Base-by-base conservation (phyloP, 495 filamentous ascomycete genomes). In the Talaromyces liani region DNA sequence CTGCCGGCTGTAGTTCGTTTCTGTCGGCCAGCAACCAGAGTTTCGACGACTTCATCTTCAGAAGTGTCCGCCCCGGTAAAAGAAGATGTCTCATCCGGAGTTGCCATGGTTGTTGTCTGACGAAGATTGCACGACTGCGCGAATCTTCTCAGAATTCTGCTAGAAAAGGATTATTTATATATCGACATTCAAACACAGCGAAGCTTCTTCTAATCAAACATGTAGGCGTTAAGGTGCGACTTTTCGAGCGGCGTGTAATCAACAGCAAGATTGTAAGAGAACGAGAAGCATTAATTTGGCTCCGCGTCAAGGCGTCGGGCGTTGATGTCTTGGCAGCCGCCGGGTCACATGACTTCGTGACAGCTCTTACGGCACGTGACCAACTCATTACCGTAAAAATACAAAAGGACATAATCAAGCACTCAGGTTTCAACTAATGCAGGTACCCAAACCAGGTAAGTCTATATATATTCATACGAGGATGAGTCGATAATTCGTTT, bases 1-100 rank as follows among this genome's bases (percentile, higher is more conserved):
- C 88, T 92, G 56, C 93, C 93, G 20, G 93, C 93, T 0, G 91
- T 97, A 34, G 86, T 87, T 70, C 93, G 90, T 72, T 88, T 90
- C 61, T 83, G 83, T 66, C 93, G 87, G 54, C 90, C 87, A 41
- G 86, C 85, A 57, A 89, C 87, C 68, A 97, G 82, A 70, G 89
- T 88, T 75, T 95, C 89, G 59, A 91, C 77, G 1, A 69, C 68
- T n/a, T 68, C 65, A 45, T 74, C 77, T 24, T 77, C 74, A 45
- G 75, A 70, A 4, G 72, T 73, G 34, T 73, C 72, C 54, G 71
- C 71, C 25, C 67, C 71, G 18, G 74, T 68, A 14, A 47, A 45
- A 4, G 71, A 64, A 22, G 68, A 24, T 16, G 41, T 66, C 22
- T 77, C 71, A 6, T 75, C 67, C 4, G 29, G 18, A 29, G 39